Evolutionary conservation across 116 monocot species (phyloP).

Genomic region (Dioscorea cayenensis): DNA sequence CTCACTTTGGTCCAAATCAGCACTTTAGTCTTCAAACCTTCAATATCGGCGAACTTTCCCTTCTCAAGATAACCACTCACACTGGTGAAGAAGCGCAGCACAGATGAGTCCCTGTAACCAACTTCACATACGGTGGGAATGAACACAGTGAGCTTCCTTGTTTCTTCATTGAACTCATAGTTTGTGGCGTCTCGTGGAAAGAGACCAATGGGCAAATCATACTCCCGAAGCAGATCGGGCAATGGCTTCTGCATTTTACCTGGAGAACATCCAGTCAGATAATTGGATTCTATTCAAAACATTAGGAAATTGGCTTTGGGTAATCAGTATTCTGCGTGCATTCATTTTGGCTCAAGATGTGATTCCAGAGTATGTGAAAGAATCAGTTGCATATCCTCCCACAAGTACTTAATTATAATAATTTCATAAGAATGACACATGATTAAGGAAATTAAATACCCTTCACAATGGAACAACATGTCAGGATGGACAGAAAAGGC

Average conservation of each 20-base stretch:
- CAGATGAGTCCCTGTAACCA: slow-evolving; percentile 69
- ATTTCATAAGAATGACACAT: too few species aligned
- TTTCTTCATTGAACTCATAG: slow-evolving; percentile 76
- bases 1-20: slow-evolving; percentile 64
- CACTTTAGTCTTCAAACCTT: slow-evolving; percentile 78
- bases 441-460: too few species aligned
- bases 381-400: too few species aligned
- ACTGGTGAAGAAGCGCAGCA: slow-evolving; percentile 45
- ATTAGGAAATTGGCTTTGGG: too few species aligned
- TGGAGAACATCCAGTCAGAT: slow-evolving; percentile 8
- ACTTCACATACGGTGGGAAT: slow-evolving; percentile 69
- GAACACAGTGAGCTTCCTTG: slow-evolving; percentile 54
- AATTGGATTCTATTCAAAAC: background rate
- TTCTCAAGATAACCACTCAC: slow-evolving; percentile 72
- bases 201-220: slow-evolving; percentile 59
- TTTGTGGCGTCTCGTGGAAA: slow-evolving; percentile 78
- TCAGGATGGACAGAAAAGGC: too few species aligned
- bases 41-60: slow-evolving; percentile 57
- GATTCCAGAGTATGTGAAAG: too few species aligned
- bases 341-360: too few species aligned
- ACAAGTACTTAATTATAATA: too few species aligned
- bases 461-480: too few species aligned
- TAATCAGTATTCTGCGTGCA: too few species aligned
- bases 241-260: slow-evolving; percentile 78
- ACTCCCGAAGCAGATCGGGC: slow-evolving; percentile 54